phyloP scores from a whole-genome alignment of 805 yeast species.

The Yamadazyma insecticola region DNA sequence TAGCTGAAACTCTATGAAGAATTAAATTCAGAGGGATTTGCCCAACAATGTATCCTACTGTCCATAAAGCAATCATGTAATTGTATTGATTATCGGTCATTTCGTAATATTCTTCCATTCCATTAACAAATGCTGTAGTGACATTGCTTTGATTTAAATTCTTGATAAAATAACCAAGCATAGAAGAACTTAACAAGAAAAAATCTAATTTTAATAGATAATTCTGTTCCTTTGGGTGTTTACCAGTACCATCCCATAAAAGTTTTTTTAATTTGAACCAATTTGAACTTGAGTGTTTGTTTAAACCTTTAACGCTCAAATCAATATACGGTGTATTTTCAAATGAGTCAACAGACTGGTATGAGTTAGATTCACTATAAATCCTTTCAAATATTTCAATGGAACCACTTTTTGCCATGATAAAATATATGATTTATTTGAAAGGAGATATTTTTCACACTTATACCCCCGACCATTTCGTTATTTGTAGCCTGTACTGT shows the following conservation, averaged over 20 bases:
- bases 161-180: slow-evolving; percentile 48
- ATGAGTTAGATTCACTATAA: no score
- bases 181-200: slow-evolving; percentile 50
- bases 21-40: slow-evolving; percentile 44
- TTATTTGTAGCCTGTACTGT: no score
- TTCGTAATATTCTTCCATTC: slow-evolving; percentile 40
- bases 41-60: slow-evolving; percentile 50
- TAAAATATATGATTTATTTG: no score
- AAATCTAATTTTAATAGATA: slow-evolving; percentile 35
- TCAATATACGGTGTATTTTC: slow-evolving; percentile 3
- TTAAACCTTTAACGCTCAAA: no score
- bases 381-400: no score
- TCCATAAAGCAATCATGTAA: slow-evolving; percentile 39
- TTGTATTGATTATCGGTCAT: slow-evolving; percentile 43
- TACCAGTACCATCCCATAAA: slow-evolving; percentile 35
- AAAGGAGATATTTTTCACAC: no score
- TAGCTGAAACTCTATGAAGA: slow-evolving; percentile 30
- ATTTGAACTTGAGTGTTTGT: slow-evolving; percentile 2
- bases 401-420: no score
- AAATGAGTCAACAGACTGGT: no score
- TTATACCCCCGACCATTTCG: no score
- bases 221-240: slow-evolving; percentile 31
- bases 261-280: slow-evolving; percentile 14
- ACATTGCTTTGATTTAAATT: slow-evolving; percentile 39
- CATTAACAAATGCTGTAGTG: slow-evolving; percentile 44